Conservation (phyloP, 164 flowering plant genomes). For the Malania oleifera region DNA sequence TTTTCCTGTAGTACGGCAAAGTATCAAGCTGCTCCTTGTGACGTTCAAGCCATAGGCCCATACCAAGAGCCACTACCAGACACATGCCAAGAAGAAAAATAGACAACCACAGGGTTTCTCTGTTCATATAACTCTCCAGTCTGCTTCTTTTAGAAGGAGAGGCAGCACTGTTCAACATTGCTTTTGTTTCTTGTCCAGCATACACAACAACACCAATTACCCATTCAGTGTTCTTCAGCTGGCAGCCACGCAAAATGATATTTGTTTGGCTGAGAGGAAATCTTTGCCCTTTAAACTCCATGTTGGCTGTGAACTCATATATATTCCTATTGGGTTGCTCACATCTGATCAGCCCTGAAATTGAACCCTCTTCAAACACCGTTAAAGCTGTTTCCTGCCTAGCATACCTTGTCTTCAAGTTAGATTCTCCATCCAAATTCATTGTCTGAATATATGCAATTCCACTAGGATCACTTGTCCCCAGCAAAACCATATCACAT, state of each 20-base stretch:
- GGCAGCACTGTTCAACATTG: slow-evolving; percentile 87
- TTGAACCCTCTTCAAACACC: slow-evolving; percentile 35
- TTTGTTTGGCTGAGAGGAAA: slow-evolving; percentile 80
- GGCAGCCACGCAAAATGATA: slow-evolving; percentile 88
- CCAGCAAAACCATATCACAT: slow-evolving; percentile 82
- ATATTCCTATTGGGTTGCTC: slow-evolving; percentile 92
- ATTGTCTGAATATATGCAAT: slow-evolving; percentile 88
- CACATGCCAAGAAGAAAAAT: slow-evolving; percentile 78
- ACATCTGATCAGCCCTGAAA: slow-evolving; percentile 71
- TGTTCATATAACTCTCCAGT: slow-evolving; percentile 79
- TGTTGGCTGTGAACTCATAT: slow-evolving; percentile 83
- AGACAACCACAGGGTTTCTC: slow-evolving; percentile 86
- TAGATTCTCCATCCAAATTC: slow-evolving; percentile 93
- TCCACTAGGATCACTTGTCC: slow-evolving; percentile 85
- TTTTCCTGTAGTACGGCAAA: slow-evolving; percentile 68
- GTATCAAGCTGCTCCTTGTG: slow-evolving; percentile 65
- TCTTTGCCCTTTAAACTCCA: slow-evolving; percentile 68
- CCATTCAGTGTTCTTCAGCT: slow-evolving; percentile 88
- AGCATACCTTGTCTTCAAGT: slow-evolving; percentile 90
- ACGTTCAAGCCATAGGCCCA: slow-evolving; percentile 75
- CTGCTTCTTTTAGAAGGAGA: slow-evolving; percentile 86
- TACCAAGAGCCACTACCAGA: slow-evolving; percentile 70
- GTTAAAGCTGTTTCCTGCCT: slow-evolving; percentile 69
- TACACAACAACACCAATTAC: slow-evolving; percentile 84
- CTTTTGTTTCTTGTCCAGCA: slow-evolving; percentile 97